Conservation (phyloP, 306 rosid genomes). For the Senna tora region DNA sequence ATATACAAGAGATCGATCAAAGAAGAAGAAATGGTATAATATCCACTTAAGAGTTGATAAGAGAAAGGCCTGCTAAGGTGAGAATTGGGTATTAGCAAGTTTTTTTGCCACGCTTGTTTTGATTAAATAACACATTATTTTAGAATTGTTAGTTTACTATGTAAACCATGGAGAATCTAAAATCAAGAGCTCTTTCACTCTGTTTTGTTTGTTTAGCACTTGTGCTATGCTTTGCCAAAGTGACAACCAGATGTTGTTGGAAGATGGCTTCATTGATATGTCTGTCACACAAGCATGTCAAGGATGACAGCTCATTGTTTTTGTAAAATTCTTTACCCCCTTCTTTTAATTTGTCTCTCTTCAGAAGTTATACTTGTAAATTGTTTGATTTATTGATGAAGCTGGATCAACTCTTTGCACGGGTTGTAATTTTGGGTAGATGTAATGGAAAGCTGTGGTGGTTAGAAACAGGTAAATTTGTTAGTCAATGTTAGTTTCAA, state of each 20-base stretch:
- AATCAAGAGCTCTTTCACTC: conserved; percentile 25
- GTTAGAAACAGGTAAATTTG: conserved; percentile 40
- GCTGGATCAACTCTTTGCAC: conserved; percentile 43
- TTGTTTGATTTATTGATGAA: conserved; percentile 57
- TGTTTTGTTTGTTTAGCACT: conserved; percentile 43
- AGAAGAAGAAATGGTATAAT: conserved; percentile 94
- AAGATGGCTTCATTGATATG: conserved; percentile 34
- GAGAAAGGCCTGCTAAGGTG: conserved; percentile 90
- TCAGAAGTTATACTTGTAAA: conserved; percentile 59
- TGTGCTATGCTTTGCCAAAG: conserved; percentile 43
- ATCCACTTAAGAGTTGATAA: conserved; percentile 87
- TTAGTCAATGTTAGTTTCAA: conserved; percentile 28
- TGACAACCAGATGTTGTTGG: conserved; percentile 36
- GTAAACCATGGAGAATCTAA: conserved; percentile 36
- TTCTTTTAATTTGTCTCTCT: conserved; percentile 37
- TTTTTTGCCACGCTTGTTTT: conserved; percentile 27
- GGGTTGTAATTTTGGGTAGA: conserved; percentile 53
- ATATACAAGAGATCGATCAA: conserved; percentile 70
- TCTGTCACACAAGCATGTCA: conserved; percentile 47
- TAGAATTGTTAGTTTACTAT: conserved; percentile 21
- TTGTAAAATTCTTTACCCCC: conserved; percentile 59
- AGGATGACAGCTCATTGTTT: conserved; percentile 56
- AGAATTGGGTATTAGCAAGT: conserved; percentile 33
- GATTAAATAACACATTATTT: conserved; percentile 14
- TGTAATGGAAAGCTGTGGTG: conserved; percentile 40